Conservation (phyloP, 2,329 filamentous ascomycete species). For the Cryphonectria radicalis region DNA sequence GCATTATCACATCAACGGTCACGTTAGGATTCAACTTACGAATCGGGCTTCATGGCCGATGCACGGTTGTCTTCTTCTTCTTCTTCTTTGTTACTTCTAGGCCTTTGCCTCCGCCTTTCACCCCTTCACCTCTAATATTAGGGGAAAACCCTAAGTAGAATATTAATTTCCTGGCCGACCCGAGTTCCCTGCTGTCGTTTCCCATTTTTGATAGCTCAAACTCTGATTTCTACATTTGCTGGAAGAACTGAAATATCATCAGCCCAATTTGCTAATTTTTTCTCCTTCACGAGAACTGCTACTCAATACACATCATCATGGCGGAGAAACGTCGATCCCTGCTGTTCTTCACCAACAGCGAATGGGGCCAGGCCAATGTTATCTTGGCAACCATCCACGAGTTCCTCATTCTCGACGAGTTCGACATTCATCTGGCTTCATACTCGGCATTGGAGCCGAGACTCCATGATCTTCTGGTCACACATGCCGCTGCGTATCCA, state of each 20-base stretch:
- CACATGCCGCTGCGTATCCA: slow-evolving; percentile 11
- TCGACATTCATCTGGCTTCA: slow-evolving; percentile 13
- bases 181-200: background rate
- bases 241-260: background rate
- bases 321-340: background rate
- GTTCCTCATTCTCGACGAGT: slow-evolving; percentile 14
- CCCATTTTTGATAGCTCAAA: background rate
- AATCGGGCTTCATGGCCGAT: background rate
- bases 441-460: slow-evolving; percentile 9
- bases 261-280: background rate
- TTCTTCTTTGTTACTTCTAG: background rate
- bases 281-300: background rate
- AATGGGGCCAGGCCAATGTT: slow-evolving; percentile 22
- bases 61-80: background rate
- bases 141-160: background rate
- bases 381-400: slow-evolving; percentile 18
- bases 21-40: background rate
- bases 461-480: slow-evolving; percentile 5
- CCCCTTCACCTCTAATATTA: background rate
- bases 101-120: no score
- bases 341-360: slow-evolving; percentile 18
- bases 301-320: background rate
- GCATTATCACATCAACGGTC: background rate
- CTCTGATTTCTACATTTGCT: background rate
- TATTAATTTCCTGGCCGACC: background rate